phyloP scores from a whole-genome alignment of 1,284 basidiomycete species.

The Naganishia cerealis region DNA sequence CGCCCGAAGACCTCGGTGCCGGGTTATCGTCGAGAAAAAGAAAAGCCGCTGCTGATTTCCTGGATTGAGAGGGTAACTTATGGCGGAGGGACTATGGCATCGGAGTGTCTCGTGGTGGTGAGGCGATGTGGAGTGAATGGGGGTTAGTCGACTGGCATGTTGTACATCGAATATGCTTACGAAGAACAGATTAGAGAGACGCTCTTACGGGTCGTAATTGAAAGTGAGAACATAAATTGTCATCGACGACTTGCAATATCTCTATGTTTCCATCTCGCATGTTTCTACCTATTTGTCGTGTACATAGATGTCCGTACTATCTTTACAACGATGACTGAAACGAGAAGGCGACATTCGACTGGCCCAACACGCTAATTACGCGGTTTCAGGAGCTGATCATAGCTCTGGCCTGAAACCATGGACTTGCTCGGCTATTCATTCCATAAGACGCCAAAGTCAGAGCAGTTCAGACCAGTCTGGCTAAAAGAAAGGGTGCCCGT shows the following conservation, averaged over 20 bases:
- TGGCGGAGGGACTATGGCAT: background rate
- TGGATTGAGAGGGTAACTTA: conserved; percentile 33
- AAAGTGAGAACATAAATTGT: no score
- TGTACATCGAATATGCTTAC: conserved; percentile 1
- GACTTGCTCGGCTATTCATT: background rate
- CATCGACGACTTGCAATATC: no score
- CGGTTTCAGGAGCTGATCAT: background rate
- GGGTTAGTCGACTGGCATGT: background rate
- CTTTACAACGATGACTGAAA: no score
- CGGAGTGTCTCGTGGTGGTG: background rate
- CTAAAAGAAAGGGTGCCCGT: background rate
- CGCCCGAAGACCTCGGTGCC: conserved; percentile 31
- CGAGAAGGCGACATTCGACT: no score
- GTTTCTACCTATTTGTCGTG: no score
- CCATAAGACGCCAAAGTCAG: background rate
- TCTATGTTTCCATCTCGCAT: no score
- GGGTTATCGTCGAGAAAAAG: conserved; percentile 44
- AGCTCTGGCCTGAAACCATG: background rate
- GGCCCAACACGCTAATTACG: background rate
- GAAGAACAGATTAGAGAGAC: background rate
- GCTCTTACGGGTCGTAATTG: background rate
- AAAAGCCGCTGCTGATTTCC: conserved; percentile 55
- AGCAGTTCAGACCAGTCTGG: background rate
- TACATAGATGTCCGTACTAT: no score
- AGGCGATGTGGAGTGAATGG: background rate